These are phyloP conservation scores for Candida nitratophila DNA, from an alignment of 805 yeast genomes.

Conservation along the genomic window DNA sequence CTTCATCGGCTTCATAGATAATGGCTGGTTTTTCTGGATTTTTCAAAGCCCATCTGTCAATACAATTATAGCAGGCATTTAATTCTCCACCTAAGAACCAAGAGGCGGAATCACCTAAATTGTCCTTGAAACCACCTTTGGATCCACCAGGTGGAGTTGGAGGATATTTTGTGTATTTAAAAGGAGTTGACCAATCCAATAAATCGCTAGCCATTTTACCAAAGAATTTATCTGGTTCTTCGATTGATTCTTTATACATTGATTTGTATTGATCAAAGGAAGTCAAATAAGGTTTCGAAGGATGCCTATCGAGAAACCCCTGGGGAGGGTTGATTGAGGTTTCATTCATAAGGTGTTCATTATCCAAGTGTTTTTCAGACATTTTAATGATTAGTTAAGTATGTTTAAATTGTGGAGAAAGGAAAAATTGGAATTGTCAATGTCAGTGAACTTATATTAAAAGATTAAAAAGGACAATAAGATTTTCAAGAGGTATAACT, in stretches of 20 bases:
- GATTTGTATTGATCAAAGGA: constrained; percentile 43
- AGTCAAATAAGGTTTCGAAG: constrained; percentile 38
- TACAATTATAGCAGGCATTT: constrained; percentile 76
- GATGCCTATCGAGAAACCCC: constrained; percentile 33
- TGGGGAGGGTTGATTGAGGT: constrained; percentile 22
- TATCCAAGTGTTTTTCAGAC: constrained; percentile 20
- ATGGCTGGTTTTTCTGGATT: constrained; percentile 70
- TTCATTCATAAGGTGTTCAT: constrained; percentile 26
- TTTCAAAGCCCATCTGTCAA: constrained; percentile 70
- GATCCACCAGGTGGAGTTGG: constrained; percentile 24
- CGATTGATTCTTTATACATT: constrained; percentile 40
- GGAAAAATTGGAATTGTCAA: no score
- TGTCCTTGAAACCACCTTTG: constrained; percentile 33
- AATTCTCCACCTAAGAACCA: constrained; percentile 80
- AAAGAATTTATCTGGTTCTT: constrained; percentile 41
- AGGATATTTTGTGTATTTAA: constrained; percentile 41
- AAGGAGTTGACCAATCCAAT: constrained; percentile 48
- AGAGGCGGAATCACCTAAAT: constrained; percentile 45
- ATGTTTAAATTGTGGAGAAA: no score
- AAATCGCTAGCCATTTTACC: constrained; percentile 41
- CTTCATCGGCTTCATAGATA: constrained; percentile 78
- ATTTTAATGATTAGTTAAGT: neutral
- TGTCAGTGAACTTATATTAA: no score
- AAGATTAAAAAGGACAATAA: no score
- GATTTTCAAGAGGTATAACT: no score